Evolutionary conservation across 257 asterid species (phyloP).

Genomic region (Solanum dulcamara): DNA sequence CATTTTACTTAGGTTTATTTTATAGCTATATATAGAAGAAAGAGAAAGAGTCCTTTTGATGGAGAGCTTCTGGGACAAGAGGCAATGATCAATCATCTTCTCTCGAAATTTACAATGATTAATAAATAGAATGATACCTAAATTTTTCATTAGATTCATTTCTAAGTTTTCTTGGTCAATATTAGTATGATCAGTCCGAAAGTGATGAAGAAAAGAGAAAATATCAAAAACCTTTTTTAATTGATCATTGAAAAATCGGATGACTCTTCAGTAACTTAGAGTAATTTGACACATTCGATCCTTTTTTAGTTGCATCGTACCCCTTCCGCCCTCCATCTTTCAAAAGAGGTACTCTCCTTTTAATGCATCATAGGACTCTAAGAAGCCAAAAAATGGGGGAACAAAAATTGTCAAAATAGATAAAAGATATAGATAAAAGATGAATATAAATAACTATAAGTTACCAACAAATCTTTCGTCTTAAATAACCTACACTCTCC

Average conservation of each 20-base stretch:
- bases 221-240: neutral
- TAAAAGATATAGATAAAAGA: neutral
- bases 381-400: too few relatives aligned
- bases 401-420: too few relatives aligned
- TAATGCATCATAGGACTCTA: neutral
- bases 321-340: neutral
- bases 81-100: neutral
- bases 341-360: neutral
- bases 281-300: neutral
- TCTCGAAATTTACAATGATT: too few relatives aligned
- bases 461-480: neutral
- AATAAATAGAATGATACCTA: neutral
- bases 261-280: neutral
- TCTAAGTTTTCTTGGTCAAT: neutral
- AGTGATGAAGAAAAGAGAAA: neutral
- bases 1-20: neutral
- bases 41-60: neutral
- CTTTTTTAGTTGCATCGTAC: neutral
- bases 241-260: neutral
- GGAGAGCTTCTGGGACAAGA: neutral
- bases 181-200: neutral
- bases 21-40: too few relatives aligned
- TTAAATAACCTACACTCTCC: neutral
- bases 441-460: too few relatives aligned
- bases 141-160: neutral